Conservation (phyloP, 148 eudicot species). For the Simmondsia chinensis region DNA sequence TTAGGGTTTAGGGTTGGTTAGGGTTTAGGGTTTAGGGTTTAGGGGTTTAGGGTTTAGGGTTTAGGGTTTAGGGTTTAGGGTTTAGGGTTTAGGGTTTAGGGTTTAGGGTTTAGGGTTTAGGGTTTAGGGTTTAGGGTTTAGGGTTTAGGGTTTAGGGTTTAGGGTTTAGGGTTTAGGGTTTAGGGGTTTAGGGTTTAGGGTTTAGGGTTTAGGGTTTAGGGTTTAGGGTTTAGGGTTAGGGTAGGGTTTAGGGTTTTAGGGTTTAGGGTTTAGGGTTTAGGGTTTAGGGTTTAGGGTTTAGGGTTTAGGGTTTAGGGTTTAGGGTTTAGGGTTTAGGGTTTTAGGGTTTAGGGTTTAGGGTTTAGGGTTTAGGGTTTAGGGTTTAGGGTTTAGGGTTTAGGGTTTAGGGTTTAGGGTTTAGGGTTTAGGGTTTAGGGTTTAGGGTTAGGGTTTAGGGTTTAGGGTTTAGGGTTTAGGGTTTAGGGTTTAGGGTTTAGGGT, state of each 20-base stretch:
- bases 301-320: conserved; percentile 14
- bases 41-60: no score
- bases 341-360: conserved; percentile 12
- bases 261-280: conserved; percentile 17
- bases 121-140: conserved; percentile 5
- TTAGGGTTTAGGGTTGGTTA: conserved; percentile 2
- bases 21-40: conserved; percentile 6
- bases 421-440: conserved; percentile 14
- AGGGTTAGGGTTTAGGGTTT: conserved; percentile 16
- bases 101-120: conserved; percentile 6
- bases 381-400: conserved; percentile 13
- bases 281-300: conserved; percentile 12
- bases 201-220: conserved; percentile 1
- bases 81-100: conserved; percentile 8
- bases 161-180: conserved; percentile 4
- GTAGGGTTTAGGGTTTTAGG: conserved; percentile 6
- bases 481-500: conserved; percentile 20
- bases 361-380: conserved; percentile 11
- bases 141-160: conserved; percentile 7
- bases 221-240: neutral
- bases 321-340: conserved; percentile 18
- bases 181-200: neutral
- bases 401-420: conserved; percentile 8
- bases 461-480: conserved; percentile 17
- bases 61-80: conserved; percentile 7